Percentiles rank a stretch among this genome's conserved stretches.
phyloP scores from a whole-genome alignment of 2,329 filamentous ascomycete species.

The Pyricularia pennisetigena region DNA sequence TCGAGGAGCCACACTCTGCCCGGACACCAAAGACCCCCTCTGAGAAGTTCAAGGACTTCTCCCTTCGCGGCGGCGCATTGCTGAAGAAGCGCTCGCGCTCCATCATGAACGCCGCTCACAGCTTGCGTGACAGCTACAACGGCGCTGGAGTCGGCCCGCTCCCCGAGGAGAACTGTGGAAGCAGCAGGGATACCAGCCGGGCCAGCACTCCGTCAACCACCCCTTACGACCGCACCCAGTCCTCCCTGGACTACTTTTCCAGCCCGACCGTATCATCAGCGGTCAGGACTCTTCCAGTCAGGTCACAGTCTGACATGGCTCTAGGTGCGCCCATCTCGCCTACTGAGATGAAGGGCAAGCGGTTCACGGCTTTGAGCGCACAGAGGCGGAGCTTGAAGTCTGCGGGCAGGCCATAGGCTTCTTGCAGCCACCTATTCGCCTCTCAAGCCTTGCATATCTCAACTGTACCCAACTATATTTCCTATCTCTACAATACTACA shows the following conservation, averaged over 20 bases:
- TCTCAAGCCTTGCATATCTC: neutral
- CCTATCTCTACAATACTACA: neutral
- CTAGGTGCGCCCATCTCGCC: neutral
- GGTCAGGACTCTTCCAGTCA: neutral
- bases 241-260: neutral
- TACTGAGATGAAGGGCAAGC: neutral
- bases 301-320: neutral
- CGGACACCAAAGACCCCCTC: constrained; percentile 33
- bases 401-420: neutral
- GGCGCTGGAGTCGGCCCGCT: neutral
- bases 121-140: neutral
- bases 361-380: neutral
- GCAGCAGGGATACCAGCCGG: neutral
- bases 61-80: constrained; percentile 6
- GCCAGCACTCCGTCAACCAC: neutral
- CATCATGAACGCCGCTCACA: neutral
- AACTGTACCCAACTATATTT: neutral
- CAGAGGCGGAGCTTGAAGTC: neutral
- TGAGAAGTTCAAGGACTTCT: constrained; percentile 35
- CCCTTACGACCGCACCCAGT: neutral
- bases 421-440: neutral
- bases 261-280: neutral
- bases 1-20: constrained; percentile 12
- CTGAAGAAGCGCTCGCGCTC: neutral
- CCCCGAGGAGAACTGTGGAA: neutral